Conservation (phyloP, 768 basidiomycete genomes). For the Coprinopsis strossmayeri region DNA sequence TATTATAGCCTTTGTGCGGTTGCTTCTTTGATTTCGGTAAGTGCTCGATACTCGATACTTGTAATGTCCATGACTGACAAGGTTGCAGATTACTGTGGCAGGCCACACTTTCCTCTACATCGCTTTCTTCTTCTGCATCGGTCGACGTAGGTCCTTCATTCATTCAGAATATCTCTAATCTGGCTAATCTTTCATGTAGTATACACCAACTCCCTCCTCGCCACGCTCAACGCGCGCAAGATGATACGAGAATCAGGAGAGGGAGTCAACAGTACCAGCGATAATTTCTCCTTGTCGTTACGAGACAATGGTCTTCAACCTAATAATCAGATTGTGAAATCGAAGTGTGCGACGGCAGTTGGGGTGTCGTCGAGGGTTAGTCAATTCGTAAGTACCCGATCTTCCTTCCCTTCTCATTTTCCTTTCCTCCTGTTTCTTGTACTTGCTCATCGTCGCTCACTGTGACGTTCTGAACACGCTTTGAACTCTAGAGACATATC, state of each 20-base stretch:
- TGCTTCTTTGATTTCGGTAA: conserved; percentile 45
- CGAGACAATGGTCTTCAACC: too few relatives aligned
- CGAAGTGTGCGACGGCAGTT: background rate
- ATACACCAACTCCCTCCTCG: conserved; percentile 56
- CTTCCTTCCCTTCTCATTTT: too few relatives aligned
- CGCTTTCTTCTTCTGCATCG: conserved; percentile 53
- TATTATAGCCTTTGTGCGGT: conserved; percentile 47
- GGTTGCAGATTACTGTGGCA: conserved; percentile 46
- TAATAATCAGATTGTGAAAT: too few relatives aligned
- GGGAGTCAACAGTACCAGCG: conserved; percentile 33
- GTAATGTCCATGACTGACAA: background rate
- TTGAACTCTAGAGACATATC: too few relatives aligned
- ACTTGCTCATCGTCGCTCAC: too few relatives aligned
- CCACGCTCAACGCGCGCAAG: conserved; percentile 50
- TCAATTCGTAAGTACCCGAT: background rate
- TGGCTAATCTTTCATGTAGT: conserved; percentile 30
- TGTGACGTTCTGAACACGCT: background rate
- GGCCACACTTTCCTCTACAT: conserved; percentile 50
- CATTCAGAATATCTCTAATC: conserved; percentile 2
- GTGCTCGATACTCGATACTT: conserved; percentile 12
- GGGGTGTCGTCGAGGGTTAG: background rate
- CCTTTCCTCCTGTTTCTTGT: too few relatives aligned
- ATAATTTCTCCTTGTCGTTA: conserved; percentile 32
- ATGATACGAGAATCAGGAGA: conserved; percentile 36
- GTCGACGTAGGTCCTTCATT: conserved; percentile 38